Conservation (phyloP, 306 rosid species). For the Acacia confusa region DNA sequence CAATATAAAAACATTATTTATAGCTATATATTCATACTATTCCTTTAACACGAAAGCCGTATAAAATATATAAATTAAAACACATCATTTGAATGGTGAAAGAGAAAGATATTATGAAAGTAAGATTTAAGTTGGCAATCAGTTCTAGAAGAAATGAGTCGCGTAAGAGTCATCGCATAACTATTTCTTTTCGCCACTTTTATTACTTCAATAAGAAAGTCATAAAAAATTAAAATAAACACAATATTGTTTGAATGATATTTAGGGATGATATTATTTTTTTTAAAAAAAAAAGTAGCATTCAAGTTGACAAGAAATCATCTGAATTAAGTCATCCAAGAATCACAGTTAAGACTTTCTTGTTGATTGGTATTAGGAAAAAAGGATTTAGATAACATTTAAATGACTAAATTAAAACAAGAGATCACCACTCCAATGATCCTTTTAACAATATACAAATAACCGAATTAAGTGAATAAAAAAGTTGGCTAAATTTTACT, state of each 20-base stretch:
- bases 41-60: neutral
- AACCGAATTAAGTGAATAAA: too few relatives aligned
- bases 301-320: neutral
- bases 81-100: neutral
- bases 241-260: neutral
- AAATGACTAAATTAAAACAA: neutral
- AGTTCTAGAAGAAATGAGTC: too few relatives aligned
- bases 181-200: neutral
- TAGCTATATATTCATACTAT: neutral
- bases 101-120: neutral
- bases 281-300: too few relatives aligned
- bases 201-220: neutral
- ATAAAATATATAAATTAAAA: neutral
- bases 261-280: neutral
- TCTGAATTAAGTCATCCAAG: neutral
- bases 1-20: neutral
- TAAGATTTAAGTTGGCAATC: neutral
- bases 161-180: neutral
- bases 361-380: neutral
- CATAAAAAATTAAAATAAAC: neutral
- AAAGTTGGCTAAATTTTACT: too few relatives aligned
- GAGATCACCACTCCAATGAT: neutral
- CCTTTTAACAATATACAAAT: too few relatives aligned
- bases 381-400: neutral
- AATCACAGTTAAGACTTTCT: neutral